Conservation (phyloP, 2,329 filamentous ascomycete species). For the Parafenestella ontariensis region DNA sequence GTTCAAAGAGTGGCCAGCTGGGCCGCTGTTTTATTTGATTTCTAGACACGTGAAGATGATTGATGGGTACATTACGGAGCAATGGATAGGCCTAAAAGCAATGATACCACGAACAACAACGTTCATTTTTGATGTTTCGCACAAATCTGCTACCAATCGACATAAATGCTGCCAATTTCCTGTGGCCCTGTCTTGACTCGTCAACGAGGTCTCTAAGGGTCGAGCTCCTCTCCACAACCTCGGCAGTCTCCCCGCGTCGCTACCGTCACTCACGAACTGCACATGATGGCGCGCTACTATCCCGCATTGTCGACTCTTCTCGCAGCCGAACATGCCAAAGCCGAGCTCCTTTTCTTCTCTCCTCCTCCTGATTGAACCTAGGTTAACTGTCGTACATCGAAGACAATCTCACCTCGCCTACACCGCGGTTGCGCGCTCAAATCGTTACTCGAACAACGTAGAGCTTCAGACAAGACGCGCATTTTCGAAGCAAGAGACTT, state of each 20-base stretch:
- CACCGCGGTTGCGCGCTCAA: not conserved
- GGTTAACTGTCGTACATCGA: not conserved
- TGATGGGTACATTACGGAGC: slow-evolving; percentile 33
- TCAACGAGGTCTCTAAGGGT: slow-evolving; percentile 7
- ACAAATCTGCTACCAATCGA: not conserved
- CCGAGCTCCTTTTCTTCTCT: slow-evolving; percentile 13
- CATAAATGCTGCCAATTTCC: slow-evolving; percentile 6
- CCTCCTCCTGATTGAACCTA: slow-evolving; percentile 15
- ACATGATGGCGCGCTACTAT: slow-evolving; percentile 27
- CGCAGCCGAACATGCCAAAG: slow-evolving; percentile 36
- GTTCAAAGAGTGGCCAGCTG: slow-evolving; percentile 23
- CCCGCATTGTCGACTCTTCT: slow-evolving; percentile 11
- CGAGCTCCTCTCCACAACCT: slow-evolving; percentile 32
- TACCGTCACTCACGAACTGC: slow-evolving; percentile 20
- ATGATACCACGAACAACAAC: slow-evolving; percentile 45
- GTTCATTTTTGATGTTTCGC: slow-evolving; percentile 8
- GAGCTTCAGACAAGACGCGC: not conserved
- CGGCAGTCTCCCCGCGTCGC: slow-evolving; percentile 44
- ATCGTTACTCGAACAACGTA: not conserved
- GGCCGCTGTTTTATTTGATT: slow-evolving; percentile 17
- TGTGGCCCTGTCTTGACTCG: slow-evolving; percentile 9
- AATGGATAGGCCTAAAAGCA: slow-evolving; percentile 43
- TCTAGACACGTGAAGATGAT: slow-evolving; percentile 30
- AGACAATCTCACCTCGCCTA: not conserved
- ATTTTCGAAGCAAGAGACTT: not conserved